A percentile compares a stretch with the other conserved stretches of the same genome.
Evolutionary conservation across 345 rosid species (phyloP).

Genomic region (Bruguiera parviflora): DNA sequence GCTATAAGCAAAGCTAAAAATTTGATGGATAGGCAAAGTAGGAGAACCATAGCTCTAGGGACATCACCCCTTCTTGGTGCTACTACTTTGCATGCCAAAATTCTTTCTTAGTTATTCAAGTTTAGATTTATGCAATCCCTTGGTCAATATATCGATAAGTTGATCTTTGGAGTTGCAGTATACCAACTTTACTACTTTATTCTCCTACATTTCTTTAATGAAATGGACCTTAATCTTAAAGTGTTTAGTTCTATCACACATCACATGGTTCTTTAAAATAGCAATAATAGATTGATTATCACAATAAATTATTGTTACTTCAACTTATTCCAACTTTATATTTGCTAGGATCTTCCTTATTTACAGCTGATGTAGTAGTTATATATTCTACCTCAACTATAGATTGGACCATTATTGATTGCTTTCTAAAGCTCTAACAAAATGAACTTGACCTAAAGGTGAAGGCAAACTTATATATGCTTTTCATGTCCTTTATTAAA

Average conservation of each 20-base stretch:
- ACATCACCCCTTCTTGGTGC: not conserved
- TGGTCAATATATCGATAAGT: not conserved
- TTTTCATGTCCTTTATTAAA: not conserved
- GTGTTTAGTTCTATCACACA: too few species aligned
- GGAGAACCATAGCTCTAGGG: too few species aligned
- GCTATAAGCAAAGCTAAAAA: too few species aligned
- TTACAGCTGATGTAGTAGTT: accelerated
- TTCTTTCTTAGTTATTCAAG: not conserved
- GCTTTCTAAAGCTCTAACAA: not conserved
- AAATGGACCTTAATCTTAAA: too few species aligned
- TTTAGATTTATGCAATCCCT: not conserved
- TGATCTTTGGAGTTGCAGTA: not conserved
- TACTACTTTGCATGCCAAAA: not conserved
- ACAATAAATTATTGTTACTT: not conserved
- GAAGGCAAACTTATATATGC: not conserved
- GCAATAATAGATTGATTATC: not conserved
- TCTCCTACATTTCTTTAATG: too few species aligned
- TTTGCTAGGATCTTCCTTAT: not conserved
- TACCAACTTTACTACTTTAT: too few species aligned
- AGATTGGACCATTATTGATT: not conserved
- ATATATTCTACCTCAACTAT: not conserved
- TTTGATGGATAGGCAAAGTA: too few species aligned
- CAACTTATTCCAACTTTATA: not conserved
- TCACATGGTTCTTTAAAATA: not conserved
- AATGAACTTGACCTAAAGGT: not conserved